Conservation (phyloP, 2,329 filamentous ascomycete species). For the Aspergillus bombycis region DNA sequence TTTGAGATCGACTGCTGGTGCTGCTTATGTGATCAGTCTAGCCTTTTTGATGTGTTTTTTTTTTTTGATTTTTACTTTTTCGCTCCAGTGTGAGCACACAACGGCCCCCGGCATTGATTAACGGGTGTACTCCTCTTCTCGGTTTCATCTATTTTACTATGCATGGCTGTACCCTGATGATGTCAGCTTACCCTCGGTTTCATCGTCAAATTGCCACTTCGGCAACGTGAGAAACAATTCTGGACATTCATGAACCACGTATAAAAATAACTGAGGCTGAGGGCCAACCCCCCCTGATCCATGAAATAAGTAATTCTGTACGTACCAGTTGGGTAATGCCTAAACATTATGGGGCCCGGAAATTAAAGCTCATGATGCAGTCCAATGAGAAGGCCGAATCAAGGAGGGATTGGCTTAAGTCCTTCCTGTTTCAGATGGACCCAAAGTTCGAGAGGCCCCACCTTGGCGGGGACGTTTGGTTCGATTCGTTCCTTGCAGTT, state of each 20-base stretch:
- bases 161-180: not conserved
- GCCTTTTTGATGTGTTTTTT: not conserved
- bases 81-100: not conserved
- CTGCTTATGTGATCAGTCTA: not conserved
- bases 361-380: not conserved
- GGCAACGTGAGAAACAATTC: not conserved
- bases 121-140: not conserved
- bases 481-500: not conserved
- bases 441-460: not conserved
- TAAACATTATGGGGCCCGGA: conserved; percentile 1
- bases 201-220: not conserved
- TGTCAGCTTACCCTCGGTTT: not conserved
- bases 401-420: not conserved
- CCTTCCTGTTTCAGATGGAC: not conserved
- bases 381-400: not conserved
- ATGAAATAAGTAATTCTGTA: not conserved
- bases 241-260: not conserved
- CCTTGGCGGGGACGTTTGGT: not conserved
- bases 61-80: too few relatives aligned
- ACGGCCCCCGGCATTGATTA: not conserved
- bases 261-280: conserved; percentile 3
- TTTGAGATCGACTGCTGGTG: not conserved
- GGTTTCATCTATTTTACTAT: not conserved
- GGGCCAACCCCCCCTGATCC: not conserved
- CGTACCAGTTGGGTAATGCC: not conserved